These are phyloP conservation scores for Lenzites betulinus DNA, from an alignment of 768 basidiomycete genomes.

Conservation along the genomic window DNA sequence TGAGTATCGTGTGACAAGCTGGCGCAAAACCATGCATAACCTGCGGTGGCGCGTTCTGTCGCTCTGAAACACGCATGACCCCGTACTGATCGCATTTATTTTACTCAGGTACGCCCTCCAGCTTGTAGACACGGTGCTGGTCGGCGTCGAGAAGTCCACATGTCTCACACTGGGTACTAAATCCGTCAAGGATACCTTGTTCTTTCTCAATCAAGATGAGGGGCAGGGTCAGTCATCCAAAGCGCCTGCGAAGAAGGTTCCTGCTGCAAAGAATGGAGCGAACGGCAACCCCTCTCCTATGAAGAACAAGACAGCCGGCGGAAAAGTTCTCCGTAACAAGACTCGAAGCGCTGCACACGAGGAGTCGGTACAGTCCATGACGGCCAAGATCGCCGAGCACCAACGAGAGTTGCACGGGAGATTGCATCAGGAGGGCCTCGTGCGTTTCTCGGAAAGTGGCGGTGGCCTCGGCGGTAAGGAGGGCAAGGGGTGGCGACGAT, in stretches of 20 bases:
- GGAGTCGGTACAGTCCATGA: slow-evolving; percentile 76
- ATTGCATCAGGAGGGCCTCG: slow-evolving; percentile 78
- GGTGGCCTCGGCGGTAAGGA: slow-evolving; percentile 75
- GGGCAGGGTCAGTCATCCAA: slow-evolving; percentile 56
- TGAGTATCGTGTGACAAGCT: neutral
- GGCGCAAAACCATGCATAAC: too few relatives aligned
- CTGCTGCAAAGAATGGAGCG: slow-evolving; percentile 45
- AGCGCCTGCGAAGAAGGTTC: slow-evolving; percentile 55
- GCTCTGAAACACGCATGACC: neutral
- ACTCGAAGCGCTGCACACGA: slow-evolving; percentile 86
- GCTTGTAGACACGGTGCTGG: slow-evolving; percentile 84
- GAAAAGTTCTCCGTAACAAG: slow-evolving; percentile 89
- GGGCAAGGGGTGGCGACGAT: slow-evolving; percentile 92
- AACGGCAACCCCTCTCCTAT: slow-evolving; percentile 65
- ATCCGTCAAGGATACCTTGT: slow-evolving; percentile 82
- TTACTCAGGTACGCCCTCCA: slow-evolving; percentile 77
- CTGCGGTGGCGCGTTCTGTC: too few relatives aligned
- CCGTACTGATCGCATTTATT: neutral
- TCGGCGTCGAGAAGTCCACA: slow-evolving; percentile 63
- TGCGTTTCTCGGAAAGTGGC: slow-evolving; percentile 82
- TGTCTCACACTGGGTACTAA: slow-evolving; percentile 86
- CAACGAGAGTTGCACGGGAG: slow-evolving; percentile 79
- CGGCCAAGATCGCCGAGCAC: slow-evolving; percentile 82
- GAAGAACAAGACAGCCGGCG: slow-evolving; percentile 76
- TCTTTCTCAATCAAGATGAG: slow-evolving; percentile 71